Evolutionary conservation across 768 basidiomycete genomes (phyloP).

Genomic region (Boletellus sp.): DNA sequence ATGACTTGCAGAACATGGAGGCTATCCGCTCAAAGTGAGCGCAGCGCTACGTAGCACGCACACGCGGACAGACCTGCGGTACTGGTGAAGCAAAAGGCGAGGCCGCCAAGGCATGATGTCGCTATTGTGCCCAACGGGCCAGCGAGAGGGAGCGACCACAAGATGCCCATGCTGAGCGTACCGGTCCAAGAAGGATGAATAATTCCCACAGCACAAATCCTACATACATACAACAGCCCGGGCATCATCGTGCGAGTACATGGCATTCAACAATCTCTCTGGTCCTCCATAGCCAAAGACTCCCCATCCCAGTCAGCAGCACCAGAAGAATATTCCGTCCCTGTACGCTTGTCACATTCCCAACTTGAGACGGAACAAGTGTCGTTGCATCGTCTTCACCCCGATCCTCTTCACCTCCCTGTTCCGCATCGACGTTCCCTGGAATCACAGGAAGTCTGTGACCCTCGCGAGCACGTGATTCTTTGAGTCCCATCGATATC

Average conservation of each 20-base stretch:
- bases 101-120: slow-evolving; percentile 76
- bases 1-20: slow-evolving; percentile 96
- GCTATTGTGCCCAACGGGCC: slow-evolving; percentile 69
- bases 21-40: slow-evolving; percentile 41
- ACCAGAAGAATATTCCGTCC: slow-evolving; percentile 1
- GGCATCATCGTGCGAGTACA: not conserved
- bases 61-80: slow-evolving; percentile 65
- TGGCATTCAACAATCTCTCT: not conserved
- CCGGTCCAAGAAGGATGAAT: slow-evolving; percentile 2
- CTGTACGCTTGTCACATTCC: not conserved
- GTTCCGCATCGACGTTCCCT: not conserved
- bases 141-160: slow-evolving; percentile 69
- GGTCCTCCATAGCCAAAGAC: not conserved
- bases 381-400: slow-evolving; percentile 16
- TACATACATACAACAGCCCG: not conserved
- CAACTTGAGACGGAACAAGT: slow-evolving; percentile 14
- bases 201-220: not conserved
- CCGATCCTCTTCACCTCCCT: not conserved
- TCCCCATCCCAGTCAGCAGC: not conserved
- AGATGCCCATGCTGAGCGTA: slow-evolving; percentile 56
- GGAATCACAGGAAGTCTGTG: not conserved
- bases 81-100: slow-evolving; percentile 85
- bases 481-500: slow-evolving; percentile 13
- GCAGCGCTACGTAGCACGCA: not conserved
- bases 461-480: not conserved